phyloP scores from a whole-genome alignment of 805 yeast genomes.

The Deakozyma indianensis region DNA sequence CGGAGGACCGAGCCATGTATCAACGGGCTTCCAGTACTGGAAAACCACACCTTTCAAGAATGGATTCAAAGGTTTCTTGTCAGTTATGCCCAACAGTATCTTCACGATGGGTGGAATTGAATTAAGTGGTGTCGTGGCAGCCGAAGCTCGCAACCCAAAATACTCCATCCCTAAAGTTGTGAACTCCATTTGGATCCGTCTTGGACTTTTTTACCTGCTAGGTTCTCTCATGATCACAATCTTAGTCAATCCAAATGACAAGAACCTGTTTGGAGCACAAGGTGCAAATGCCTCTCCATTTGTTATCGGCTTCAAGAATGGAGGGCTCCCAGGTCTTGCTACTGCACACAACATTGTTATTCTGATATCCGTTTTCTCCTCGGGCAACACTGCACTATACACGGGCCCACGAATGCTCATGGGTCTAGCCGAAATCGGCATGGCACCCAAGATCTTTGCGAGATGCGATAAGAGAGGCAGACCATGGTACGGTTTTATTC shows the following conservation, averaged over 20 bases:
- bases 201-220: conserved; percentile 43
- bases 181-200: conserved; percentile 50
- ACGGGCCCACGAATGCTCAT: conserved; percentile 64
- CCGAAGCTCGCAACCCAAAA: conserved; percentile 56
- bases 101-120: conserved; percentile 59
- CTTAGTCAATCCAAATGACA: conserved; percentile 48
- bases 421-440: conserved; percentile 57
- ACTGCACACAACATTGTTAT: conserved; percentile 64
- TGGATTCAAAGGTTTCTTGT: conserved; percentile 24
- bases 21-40: conserved; percentile 62
- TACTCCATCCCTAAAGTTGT: conserved; percentile 53
- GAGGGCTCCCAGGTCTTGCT: conserved; percentile 46
- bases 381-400: conserved; percentile 67
- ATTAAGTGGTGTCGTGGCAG: conserved; percentile 51
- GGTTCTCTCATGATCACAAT: conserved; percentile 50
- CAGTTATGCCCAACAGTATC: conserved; percentile 48
- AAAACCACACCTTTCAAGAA: conserved; percentile 44
- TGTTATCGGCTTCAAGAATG: conserved; percentile 62
- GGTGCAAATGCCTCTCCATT: conserved; percentile 56
- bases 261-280: conserved; percentile 30
- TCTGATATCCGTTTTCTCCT: conserved; percentile 58
- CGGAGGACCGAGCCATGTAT: conserved; percentile 34
- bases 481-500: conserved; percentile 25
- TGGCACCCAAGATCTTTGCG: conserved; percentile 57
- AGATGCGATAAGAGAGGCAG: conserved; percentile 57